A percentile compares a stretch with the other conserved stretches of the same genome.
These are phyloP conservation scores for Wickerhamiella brachini DNA, from an alignment of 805 yeast species.

Conservation along the genomic window DNA sequence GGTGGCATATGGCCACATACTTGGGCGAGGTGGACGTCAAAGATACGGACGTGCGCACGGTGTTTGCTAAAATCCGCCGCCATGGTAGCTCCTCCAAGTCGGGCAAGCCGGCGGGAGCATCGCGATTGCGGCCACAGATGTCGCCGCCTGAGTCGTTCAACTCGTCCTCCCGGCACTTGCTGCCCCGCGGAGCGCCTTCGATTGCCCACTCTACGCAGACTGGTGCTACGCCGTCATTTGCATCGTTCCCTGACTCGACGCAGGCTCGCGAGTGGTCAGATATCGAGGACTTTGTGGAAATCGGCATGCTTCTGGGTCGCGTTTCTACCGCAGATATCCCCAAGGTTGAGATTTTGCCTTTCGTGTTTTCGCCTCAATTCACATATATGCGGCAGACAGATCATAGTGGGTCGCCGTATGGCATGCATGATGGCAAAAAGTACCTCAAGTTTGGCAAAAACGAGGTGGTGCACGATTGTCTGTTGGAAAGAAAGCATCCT, in stretches of 20 bases:
- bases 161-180: background rate
- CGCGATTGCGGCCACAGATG: background rate
- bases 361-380: slow-evolving; percentile 55
- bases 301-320: slow-evolving; percentile 30
- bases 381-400: slow-evolving; percentile 54
- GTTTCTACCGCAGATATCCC: slow-evolving; percentile 16
- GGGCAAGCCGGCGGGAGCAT: background rate
- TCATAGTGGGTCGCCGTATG: slow-evolving; percentile 27
- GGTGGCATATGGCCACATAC: slow-evolving; percentile 42
- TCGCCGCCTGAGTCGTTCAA: background rate
- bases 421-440: slow-evolving; percentile 17
- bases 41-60: slow-evolving; percentile 52
- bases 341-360: slow-evolving; percentile 40
- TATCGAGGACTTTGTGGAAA: slow-evolving; percentile 58
- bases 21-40: slow-evolving; percentile 57
- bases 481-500: slow-evolving; percentile 25
- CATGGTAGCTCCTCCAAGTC: background rate
- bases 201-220: background rate
- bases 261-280: slow-evolving; percentile 47
- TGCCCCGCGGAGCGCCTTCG: background rate
- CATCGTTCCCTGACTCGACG: background rate
- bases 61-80: slow-evolving; percentile 33
- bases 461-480: slow-evolving; percentile 50
- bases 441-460: slow-evolving; percentile 35
- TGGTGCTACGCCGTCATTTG: background rate